These are phyloP conservation scores for Graphilbum ipis-grandicollis DNA, from an alignment of 2,329 filamentous ascomycete species.

Conservation along the genomic window DNA sequence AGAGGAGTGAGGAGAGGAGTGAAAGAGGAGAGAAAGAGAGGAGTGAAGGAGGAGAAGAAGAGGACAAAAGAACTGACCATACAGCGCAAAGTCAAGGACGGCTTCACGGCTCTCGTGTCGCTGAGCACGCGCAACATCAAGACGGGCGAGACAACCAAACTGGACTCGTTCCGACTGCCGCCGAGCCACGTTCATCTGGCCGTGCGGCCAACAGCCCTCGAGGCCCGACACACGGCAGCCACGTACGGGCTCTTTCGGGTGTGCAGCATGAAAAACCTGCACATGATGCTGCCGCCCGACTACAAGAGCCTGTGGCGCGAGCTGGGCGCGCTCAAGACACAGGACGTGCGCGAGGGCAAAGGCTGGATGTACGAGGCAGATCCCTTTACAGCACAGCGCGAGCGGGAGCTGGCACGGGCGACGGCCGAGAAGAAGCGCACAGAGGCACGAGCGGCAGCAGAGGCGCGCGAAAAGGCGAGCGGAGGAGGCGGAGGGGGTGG, in stretches of 20 bases:
- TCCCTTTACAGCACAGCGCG: constrained; percentile 66
- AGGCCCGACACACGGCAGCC: constrained; percentile 85
- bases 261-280: constrained; percentile 88
- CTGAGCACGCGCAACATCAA: constrained; percentile 62
- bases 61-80: no score
- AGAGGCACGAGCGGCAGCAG: constrained; percentile 36
- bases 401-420: constrained; percentile 62
- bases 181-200: constrained; percentile 60
- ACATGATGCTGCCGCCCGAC: constrained; percentile 82
- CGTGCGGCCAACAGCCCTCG: constrained; percentile 60
- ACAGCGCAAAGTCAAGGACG: constrained; percentile 48
- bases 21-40: no score
- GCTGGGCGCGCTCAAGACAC: constrained; percentile 65
- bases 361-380: constrained; percentile 93
- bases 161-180: constrained; percentile 73
- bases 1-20: no score
- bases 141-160: constrained; percentile 55
- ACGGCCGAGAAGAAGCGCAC: constrained; percentile 63
- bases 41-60: no score
- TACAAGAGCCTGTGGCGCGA: constrained; percentile 87
- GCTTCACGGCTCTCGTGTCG: constrained; percentile 66
- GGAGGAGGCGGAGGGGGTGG: constrained; percentile 13
- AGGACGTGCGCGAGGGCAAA: constrained; percentile 61
- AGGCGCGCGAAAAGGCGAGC: constrained; percentile 49
- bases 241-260: constrained; percentile 84